phyloP scores from a whole-genome alignment of 352 stramenopile species.

The Pythium vanterpoolii region DNA sequence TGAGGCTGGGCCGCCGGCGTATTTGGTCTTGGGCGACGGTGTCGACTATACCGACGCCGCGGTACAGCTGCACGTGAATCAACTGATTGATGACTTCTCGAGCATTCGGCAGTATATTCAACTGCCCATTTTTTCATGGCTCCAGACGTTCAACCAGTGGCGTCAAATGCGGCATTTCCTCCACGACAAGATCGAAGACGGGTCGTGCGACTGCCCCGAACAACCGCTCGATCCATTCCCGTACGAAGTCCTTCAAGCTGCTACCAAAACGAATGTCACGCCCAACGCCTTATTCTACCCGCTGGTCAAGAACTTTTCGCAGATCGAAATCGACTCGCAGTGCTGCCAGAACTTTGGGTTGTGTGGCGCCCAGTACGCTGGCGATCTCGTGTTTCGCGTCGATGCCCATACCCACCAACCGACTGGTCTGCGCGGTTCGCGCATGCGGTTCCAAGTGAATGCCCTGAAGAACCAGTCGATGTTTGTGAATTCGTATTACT shows the following conservation, averaged over 20 bases:
- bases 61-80: conserved; percentile 51
- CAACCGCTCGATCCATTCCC: conserved; percentile 79
- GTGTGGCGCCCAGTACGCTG: conserved; percentile 84
- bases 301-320: conserved; percentile 81
- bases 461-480: conserved; percentile 86
- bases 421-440: conserved; percentile 62
- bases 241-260: conserved; percentile 49
- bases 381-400: conserved; percentile 73
- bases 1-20: conserved; percentile 84
- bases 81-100: conserved; percentile 71
- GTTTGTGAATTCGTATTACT: conserved; percentile 90
- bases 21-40: conserved; percentile 62
- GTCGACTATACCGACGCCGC: conserved; percentile 70
- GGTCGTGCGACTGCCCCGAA: conserved; percentile 59
- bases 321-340: conserved; percentile 84
- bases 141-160: conserved; percentile 88
- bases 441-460: conserved; percentile 85
- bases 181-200: conserved; percentile 60
- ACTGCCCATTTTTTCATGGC: conserved; percentile 83
- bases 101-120: conserved; percentile 78
- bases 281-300: conserved; percentile 72
- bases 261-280: conserved; percentile 27
- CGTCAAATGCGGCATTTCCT: conserved; percentile 82
- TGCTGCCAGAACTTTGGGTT: conserved; percentile 88
- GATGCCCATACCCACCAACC: conserved; percentile 8